These are phyloP conservation scores for Chalciporus chontae DNA, from an alignment of 768 basidiomycete genomes.

Conservation along the genomic window DNA sequence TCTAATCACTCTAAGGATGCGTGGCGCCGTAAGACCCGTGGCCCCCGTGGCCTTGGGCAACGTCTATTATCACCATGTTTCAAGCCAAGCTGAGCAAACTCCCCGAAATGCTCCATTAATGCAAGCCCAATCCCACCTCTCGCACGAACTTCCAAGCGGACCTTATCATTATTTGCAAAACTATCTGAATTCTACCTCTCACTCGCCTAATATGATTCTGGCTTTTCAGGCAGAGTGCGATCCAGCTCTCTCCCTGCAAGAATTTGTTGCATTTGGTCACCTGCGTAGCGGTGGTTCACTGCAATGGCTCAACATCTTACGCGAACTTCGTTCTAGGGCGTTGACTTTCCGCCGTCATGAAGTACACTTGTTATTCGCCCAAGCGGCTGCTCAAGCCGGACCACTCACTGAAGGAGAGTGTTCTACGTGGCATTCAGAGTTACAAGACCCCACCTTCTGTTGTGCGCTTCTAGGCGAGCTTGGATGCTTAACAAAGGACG, in stretches of 20 bases:
- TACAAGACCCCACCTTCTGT: slow-evolving; percentile 30
- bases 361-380: slow-evolving; percentile 38
- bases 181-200: slow-evolving; percentile 32
- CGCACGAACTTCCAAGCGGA: slow-evolving; percentile 26
- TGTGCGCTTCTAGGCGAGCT: slow-evolving; percentile 30
- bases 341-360: slow-evolving; percentile 36
- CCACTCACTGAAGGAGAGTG: slow-evolving; percentile 10
- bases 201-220: slow-evolving; percentile 39
- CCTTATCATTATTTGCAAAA: slow-evolving; percentile 32
- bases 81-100: too few relatives aligned
- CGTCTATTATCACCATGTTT: slow-evolving; percentile 14
- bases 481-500: slow-evolving; percentile 26
- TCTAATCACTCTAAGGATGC: slow-evolving; percentile 27
- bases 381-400: slow-evolving; percentile 42
- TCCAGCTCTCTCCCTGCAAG: slow-evolving; percentile 35
- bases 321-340: slow-evolving; percentile 33
- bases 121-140: slow-evolving; percentile 23
- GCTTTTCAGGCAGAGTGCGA: slow-evolving; percentile 39
- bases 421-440: slow-evolving; percentile 38
- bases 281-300: slow-evolving; percentile 39
- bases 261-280: slow-evolving; percentile 38
- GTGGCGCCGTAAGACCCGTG: slow-evolving; percentile 24
- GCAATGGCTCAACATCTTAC: slow-evolving; percentile 46
- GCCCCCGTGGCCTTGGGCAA: slow-evolving; percentile 21
- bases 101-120: slow-evolving; percentile 6